Percentiles rank a stretch among this genome's conserved stretches.
phyloP scores from a whole-genome alignment of 768 basidiomycete genomes.

The Chalciporus piperatus region DNA sequence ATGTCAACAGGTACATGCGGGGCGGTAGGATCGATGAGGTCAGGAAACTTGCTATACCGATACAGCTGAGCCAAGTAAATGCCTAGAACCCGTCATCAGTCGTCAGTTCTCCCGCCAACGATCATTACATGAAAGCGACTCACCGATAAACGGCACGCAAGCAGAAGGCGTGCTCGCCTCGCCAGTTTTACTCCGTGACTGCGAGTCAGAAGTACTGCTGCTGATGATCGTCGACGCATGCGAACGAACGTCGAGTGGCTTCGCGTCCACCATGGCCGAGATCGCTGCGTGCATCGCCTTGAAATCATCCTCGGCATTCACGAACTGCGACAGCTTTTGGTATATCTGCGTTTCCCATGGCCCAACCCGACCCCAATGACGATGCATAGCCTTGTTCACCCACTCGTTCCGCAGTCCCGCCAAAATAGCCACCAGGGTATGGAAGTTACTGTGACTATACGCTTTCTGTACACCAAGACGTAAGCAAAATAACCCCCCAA shows the following conservation, averaged over 20 bases:
- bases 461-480: constrained; percentile 56
- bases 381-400: constrained; percentile 65
- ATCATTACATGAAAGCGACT: constrained; percentile 18
- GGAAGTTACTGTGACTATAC: constrained; percentile 74
- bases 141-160: constrained; percentile 85
- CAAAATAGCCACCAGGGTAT: constrained; percentile 76
- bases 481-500: background rate
- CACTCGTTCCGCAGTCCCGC: constrained; percentile 69
- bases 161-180: constrained; percentile 47
- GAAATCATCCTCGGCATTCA: constrained; percentile 66
- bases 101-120: background rate
- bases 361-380: constrained; percentile 63
- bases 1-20: constrained; percentile 66
- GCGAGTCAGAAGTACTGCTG: constrained; percentile 40
- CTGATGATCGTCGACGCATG: constrained; percentile 55
- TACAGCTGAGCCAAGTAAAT: constrained; percentile 74
- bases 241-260: constrained; percentile 52
- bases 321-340: constrained; percentile 67
- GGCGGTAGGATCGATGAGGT: constrained; percentile 79
- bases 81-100: constrained; percentile 41
- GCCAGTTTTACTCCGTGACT: constrained; percentile 36
- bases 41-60: constrained; percentile 64
- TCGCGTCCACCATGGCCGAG: constrained; percentile 61
- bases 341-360: constrained; percentile 72
- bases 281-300: constrained; percentile 67